phyloP scores from a whole-genome alignment of 1,284 basidiomycete genomes.

The Leucoagaricus sp. region DNA sequence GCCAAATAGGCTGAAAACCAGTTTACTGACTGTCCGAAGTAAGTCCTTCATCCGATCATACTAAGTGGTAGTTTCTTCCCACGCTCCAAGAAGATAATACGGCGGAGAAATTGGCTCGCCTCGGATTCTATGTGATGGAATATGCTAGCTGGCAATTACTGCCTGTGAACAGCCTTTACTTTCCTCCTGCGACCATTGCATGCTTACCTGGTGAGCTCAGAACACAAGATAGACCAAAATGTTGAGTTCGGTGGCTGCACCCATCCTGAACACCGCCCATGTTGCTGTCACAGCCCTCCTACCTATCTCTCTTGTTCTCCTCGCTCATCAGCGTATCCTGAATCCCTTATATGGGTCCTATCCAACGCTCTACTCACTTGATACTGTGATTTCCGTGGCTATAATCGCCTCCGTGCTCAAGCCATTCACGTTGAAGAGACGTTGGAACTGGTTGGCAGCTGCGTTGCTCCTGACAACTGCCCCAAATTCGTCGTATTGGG shows the following conservation, averaged over 20 bases:
- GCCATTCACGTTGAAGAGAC: conserved; percentile 30
- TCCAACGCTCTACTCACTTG: conserved; percentile 48
- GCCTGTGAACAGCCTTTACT: not conserved
- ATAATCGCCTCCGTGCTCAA: conserved; percentile 32
- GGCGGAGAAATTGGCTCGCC: conserved; percentile 2
- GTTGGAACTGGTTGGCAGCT: conserved; percentile 36
- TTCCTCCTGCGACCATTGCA: not conserved
- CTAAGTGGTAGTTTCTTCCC: not conserved
- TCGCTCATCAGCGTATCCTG: conserved; percentile 54
- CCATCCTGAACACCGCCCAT: conserved; percentile 5
- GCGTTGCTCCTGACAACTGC: conserved; percentile 51
- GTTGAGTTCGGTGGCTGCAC: not conserved
- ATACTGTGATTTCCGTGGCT: conserved; percentile 43
- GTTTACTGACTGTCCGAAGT: no score
- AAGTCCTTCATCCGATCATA: no score
- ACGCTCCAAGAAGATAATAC: not conserved
- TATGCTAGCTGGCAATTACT: conserved; percentile 2
- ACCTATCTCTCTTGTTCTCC: conserved; percentile 51
- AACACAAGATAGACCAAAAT: not conserved
- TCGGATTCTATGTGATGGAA: not conserved
- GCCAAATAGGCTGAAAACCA: no score
- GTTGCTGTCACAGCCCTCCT: conserved; percentile 21
- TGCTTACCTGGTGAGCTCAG: not conserved
- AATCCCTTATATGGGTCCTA: conserved; percentile 59
- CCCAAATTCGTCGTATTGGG: conserved; percentile 65